These are phyloP conservation scores for Hanseniaspora guilliermondii DNA, from an alignment of 805 yeast genomes.

Conservation along the genomic window DNA sequence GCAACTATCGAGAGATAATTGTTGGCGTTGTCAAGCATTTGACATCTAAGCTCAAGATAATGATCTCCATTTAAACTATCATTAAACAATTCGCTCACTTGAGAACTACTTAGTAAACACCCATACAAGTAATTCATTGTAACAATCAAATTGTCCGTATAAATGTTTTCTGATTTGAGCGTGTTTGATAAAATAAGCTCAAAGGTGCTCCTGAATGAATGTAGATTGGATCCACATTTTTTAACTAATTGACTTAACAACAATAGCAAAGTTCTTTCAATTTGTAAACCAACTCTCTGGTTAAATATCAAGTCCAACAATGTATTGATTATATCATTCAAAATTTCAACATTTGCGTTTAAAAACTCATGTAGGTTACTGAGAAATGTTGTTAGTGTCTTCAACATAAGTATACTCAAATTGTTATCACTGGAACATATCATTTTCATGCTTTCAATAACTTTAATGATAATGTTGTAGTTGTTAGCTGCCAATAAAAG, in stretches of 20 bases:
- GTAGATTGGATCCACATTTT: not conserved
- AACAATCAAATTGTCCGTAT: not conserved
- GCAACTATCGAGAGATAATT: not conserved
- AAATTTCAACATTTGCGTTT: conserved; percentile 17
- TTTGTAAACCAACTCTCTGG: conserved; percentile 18
- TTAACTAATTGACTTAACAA: not conserved
- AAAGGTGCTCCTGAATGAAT: not conserved
- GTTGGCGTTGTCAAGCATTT: not conserved
- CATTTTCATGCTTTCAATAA: conserved; percentile 19
- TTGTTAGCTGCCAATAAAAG: conserved; percentile 20
- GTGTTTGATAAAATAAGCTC: not conserved
- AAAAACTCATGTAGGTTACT: conserved; percentile 25
- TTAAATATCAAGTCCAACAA: conserved; percentile 23
- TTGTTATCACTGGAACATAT: not conserved
- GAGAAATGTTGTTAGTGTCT: conserved; percentile 22
- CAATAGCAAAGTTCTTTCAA: conserved; percentile 18
- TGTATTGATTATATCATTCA: conserved; percentile 21
- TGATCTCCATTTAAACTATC: not conserved
- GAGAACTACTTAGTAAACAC: not conserved
- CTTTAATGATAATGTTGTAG: conserved; percentile 15
- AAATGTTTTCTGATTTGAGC: not conserved
- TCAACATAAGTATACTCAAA: conserved; percentile 18
- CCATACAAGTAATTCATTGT: not conserved
- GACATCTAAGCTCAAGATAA: not conserved
- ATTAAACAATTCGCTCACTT: too few relatives aligned